These are phyloP conservation scores for Gnomoniopsis sp. DNA, from an alignment of 2,329 filamentous ascomycete genomes.

Conservation along the genomic window DNA sequence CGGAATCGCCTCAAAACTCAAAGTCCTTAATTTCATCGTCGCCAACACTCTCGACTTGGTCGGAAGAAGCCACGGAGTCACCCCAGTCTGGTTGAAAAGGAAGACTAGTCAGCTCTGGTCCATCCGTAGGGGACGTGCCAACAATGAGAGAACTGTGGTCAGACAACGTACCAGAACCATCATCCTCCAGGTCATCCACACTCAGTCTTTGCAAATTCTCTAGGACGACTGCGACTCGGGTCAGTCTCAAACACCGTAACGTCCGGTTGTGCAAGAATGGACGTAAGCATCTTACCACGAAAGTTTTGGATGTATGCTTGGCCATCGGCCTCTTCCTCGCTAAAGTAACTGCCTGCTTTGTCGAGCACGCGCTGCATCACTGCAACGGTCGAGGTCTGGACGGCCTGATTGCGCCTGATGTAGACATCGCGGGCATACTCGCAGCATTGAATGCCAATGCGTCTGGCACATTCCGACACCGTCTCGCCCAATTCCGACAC, in stretches of 20 bases:
- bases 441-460: conserved; percentile 43
- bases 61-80: conserved; percentile 50
- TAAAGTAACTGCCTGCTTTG: conserved; percentile 40
- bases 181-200: conserved; percentile 56
- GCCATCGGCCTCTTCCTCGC: conserved; percentile 28
- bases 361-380: conserved; percentile 40
- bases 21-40: conserved; percentile 39
- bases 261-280: not conserved
- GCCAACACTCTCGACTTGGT: conserved; percentile 48
- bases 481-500: conserved; percentile 30
- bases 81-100: conserved; percentile 47
- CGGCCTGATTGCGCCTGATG: conserved; percentile 37
- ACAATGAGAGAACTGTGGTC: conserved; percentile 31
- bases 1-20: conserved; percentile 3
- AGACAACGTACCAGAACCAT: conserved; percentile 53
- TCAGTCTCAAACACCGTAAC: not conserved
- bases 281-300: conserved; percentile 31
- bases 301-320: conserved; percentile 32
- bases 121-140: not conserved
- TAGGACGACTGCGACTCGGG: conserved; percentile 33
- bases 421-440: conserved; percentile 44
- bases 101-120: conserved; percentile 9
- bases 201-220: conserved; percentile 51
- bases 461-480: conserved; percentile 33
- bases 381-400: conserved; percentile 39